phyloP scores from a whole-genome alignment of 2,329 filamentous ascomycete genomes.

The Drechslera avenae region DNA sequence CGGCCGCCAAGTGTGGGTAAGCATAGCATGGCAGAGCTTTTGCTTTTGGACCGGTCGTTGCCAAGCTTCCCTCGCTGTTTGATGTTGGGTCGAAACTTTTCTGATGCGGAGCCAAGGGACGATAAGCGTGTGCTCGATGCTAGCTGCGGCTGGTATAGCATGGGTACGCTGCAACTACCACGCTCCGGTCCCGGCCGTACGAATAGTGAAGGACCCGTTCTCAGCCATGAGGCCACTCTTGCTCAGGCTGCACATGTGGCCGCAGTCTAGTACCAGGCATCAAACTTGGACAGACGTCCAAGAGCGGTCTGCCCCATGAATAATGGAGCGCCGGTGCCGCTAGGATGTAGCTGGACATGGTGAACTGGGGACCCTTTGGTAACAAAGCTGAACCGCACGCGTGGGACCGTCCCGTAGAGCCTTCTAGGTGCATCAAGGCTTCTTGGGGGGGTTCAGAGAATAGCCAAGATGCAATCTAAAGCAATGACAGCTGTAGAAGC shows the following conservation, averaged over 20 bases:
- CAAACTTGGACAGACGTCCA: too few relatives aligned
- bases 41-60: constrained; percentile 17
- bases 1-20: constrained; percentile 44
- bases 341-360: not conserved
- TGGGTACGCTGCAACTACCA: constrained; percentile 15
- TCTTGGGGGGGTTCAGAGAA: not conserved
- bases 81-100: constrained; percentile 43
- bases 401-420: too few relatives aligned
- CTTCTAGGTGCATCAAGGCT: not conserved
- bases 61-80: constrained; percentile 40
- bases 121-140: constrained; percentile 25
- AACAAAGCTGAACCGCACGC: too few relatives aligned
- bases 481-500: constrained; percentile 14
- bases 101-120: constrained; percentile 41
- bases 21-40: constrained; percentile 32
- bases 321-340: too few relatives aligned
- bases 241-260: not conserved
- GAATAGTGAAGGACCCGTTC: constrained; percentile 7
- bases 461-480: constrained; percentile 13
- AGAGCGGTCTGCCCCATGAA: too few relatives aligned
- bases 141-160: constrained; percentile 17
- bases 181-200: constrained; percentile 25
- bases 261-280: not conserved
- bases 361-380: too few relatives aligned
- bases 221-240: constrained; percentile 6